Percentiles rank a stretch among this genome's conserved stretches.
These are phyloP conservation scores for Aschersonia sp. DNA, from an alignment of 2,329 filamentous ascomycete genomes.

Conservation along the genomic window DNA sequence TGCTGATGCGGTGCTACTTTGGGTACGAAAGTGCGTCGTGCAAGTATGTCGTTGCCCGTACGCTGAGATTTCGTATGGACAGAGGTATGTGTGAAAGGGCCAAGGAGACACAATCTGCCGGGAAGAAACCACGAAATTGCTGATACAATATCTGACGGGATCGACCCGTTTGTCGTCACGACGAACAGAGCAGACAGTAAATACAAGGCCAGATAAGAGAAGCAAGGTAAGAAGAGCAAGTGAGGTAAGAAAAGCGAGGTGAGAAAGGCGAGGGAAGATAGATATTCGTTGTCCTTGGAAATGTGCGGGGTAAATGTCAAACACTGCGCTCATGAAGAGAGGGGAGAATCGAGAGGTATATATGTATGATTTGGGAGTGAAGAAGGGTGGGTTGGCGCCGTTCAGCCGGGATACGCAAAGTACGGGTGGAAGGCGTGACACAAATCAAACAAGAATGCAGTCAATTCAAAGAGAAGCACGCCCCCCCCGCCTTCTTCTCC, in stretches of 20 bases:
- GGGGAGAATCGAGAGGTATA: conserved; percentile 1
- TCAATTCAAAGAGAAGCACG: conserved; percentile 1
- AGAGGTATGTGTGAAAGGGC: background rate
- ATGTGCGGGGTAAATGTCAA: background rate
- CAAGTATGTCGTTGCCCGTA: background rate
- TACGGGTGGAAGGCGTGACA: conserved; percentile 2
- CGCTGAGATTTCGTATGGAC: background rate
- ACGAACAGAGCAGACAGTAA: too few species aligned
- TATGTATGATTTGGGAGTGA: conserved; percentile 1
- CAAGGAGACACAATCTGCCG: background rate
- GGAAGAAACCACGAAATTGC: background rate
- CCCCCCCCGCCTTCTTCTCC: background rate
- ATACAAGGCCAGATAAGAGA: too few species aligned
- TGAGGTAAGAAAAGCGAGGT: background rate
- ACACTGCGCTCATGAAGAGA: background rate
- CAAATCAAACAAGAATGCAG: background rate
- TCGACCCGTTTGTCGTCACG: background rate
- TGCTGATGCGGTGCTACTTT: background rate
- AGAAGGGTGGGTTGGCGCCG: conserved; percentile 4
- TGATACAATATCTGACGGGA: background rate
- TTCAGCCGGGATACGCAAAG: conserved; percentile 2
- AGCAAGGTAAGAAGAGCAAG: background rate
- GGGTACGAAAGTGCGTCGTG: conserved; percentile 2
- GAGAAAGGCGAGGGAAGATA: too few species aligned
- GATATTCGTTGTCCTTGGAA: background rate